Conservation (phyloP, 148 eudicot genomes). For the Diospyros lotus region DNA sequence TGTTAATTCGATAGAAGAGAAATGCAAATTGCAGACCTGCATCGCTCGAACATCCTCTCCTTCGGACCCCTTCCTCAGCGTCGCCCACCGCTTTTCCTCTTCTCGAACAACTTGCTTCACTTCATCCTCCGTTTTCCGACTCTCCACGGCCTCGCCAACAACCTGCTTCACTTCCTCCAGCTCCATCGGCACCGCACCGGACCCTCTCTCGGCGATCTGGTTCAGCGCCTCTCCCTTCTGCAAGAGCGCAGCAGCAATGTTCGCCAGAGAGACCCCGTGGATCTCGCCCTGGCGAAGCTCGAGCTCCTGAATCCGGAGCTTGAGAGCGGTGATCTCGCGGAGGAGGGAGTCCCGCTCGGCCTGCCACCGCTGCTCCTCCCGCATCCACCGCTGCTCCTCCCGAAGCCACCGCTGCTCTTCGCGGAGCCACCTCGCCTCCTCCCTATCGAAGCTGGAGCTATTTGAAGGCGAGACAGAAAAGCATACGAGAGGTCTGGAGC, state of each 20-base stretch:
- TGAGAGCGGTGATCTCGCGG: conserved; percentile 39
- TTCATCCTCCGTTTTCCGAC: conserved; percentile 18
- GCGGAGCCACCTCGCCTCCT: conserved; percentile 78
- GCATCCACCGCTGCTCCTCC: conserved; percentile 93
- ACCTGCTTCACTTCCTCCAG: conserved; percentile 8
- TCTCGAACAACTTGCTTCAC: conserved; percentile 28
- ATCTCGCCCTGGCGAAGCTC: conserved; percentile 15
- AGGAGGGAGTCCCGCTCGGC: conserved; percentile 59
- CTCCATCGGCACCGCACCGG: conserved; percentile 31
- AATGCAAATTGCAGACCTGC: conserved; percentile 48
- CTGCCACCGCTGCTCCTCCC: conserved; percentile 74
- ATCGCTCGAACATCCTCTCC: conserved; percentile 68
- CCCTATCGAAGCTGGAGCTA: conserved; percentile 28
- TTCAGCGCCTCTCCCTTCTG: conserved; percentile 29
- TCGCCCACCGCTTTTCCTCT: conserved; percentile 20
- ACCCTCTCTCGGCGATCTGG: conserved; percentile 32
- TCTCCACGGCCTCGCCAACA: neutral
- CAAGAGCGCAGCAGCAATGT: conserved; percentile 38
- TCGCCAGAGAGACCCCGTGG: conserved; percentile 28
- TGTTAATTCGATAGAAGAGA: conserved; percentile 7
- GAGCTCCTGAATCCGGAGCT: conserved; percentile 45
- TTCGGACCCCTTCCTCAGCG: conserved; percentile 64
- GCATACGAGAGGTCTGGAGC: conserved; percentile 25
- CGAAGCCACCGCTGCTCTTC: conserved; percentile 93
- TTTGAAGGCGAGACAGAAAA: conserved; percentile 16